Evolutionary conservation across 805 yeast genomes (phyloP), one percentile per base, ranked within the genome.

Genomic region (Teunomyces barrocoloradensis): DNA sequence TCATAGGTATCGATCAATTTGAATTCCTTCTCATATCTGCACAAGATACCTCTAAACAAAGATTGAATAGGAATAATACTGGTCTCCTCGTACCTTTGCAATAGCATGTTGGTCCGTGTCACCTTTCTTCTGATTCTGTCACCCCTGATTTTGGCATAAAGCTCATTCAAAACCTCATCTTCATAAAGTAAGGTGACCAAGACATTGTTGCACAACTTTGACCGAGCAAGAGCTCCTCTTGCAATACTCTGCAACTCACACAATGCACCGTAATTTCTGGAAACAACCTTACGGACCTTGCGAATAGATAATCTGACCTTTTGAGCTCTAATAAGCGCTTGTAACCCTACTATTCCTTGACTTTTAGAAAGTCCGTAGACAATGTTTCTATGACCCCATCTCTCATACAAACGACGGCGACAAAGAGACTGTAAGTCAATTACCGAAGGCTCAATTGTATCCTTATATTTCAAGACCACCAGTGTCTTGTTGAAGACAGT

Each of bases 21-120:
- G 29, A 79, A 56, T 45, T 85, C 92, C 36, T 69, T 59, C 3
- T 74, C 66, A 56, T 82, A 84, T 50, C 95, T 70, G 0, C 75
- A 64, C 23, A 84, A 66, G 5, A 84, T 78, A 23, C 92, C 95
- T 53, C 90, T 75, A 46, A 84, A 68, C 5, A 66, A 54, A 0
- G 87, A 75, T 63, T 88, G 94, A 2, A 87, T 51, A 1, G 62
- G 59, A 2, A 74, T 57, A 1, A 82, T 57, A 2, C 69, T 57
- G 1, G 37, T 34, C 3, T 42, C 15, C 27, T 57, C 66, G 23
- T 50, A 45, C 10, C 50, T 34, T 11, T 44, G 29, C 23, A 66
- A 45, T 2, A 46, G 52, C 2, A 44, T 37, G 35, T 63, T 61
- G 29, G 54, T 56, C 7, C 35, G 12, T 7, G 33, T 40, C 4